Evolutionary conservation across 768 basidiomycete genomes (phyloP).

Genomic region (Mycena floridula): DNA sequence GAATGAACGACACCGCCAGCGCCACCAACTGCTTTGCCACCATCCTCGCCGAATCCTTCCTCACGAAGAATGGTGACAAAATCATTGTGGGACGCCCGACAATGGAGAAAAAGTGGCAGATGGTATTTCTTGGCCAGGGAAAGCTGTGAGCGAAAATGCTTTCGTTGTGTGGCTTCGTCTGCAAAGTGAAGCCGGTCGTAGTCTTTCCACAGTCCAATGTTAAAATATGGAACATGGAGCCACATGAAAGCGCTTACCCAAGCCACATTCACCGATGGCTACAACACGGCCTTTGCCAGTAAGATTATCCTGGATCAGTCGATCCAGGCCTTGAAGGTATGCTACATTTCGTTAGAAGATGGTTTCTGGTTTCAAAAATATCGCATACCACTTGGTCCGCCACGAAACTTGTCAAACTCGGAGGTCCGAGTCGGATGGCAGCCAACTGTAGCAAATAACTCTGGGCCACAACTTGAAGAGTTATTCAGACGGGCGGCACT

Average conservation of each 20-base stretch:
- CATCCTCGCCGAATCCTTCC: constrained; percentile 55
- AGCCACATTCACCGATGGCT: constrained; percentile 75
- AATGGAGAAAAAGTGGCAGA: constrained; percentile 79
- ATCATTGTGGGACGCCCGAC: constrained; percentile 68
- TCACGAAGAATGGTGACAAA: constrained; percentile 59
- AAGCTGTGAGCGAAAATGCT: constrained; percentile 63
- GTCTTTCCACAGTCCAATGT: constrained; percentile 34
- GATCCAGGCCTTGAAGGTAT: constrained; percentile 56
- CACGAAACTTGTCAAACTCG: constrained; percentile 56
- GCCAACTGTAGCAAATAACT: constrained; percentile 68
- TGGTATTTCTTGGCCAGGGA: constrained; percentile 60
- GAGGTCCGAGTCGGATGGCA: constrained; percentile 73
- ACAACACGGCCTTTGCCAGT: constrained; percentile 54
- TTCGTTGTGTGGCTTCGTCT: constrained; percentile 49
- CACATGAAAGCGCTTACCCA: constrained; percentile 38
- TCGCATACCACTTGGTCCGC: constrained; percentile 51
- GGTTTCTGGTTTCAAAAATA: too few relatives aligned
- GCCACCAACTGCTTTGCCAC: constrained; percentile 49
- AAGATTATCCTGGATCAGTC: constrained; percentile 42
- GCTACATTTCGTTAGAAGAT: too few relatives aligned
- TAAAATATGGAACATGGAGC: not conserved
- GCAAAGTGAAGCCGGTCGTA: constrained; percentile 74
- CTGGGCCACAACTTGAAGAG: constrained; percentile 22
- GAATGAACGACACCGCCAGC: constrained; percentile 79
- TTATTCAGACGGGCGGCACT: constrained; percentile 23